A percentile compares a stretch with the other conserved stretches of the same genome.
Conservation (phyloP, 2,329 filamentous ascomycete species). For the Colletotrichum nymphaeae region DNA sequence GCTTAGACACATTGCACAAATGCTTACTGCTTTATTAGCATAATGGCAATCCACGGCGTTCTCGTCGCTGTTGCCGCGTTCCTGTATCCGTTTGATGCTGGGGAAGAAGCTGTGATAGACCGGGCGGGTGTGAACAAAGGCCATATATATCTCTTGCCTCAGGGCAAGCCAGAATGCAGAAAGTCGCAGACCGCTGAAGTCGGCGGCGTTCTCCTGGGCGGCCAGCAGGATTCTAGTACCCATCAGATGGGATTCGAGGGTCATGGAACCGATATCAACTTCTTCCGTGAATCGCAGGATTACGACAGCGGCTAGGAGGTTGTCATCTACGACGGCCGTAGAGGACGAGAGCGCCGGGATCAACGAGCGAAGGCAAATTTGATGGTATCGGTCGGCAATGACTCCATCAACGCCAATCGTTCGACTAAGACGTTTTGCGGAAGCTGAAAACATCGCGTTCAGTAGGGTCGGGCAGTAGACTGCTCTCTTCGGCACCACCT, state of each 20-base stretch:
- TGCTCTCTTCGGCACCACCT: constrained; percentile 42
- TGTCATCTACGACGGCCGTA: constrained; percentile 43
- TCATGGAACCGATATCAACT: constrained; percentile 31
- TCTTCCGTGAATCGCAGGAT: constrained; percentile 46
- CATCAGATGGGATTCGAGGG: constrained; percentile 43
- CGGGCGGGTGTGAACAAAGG: constrained; percentile 43
- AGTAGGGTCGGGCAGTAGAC: constrained; percentile 42
- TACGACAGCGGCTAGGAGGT: constrained; percentile 43
- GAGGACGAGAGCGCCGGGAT: constrained; percentile 43
- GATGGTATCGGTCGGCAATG: constrained; percentile 42
- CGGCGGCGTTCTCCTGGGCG: constrained; percentile 41
- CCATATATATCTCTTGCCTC: constrained; percentile 45
- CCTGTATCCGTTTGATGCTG: constrained; percentile 36
- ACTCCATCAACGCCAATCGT: constrained; percentile 39
- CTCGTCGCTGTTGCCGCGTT: constrained; percentile 34
- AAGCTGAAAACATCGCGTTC: constrained; percentile 43
- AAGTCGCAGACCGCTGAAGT: constrained; percentile 43
- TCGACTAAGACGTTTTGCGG: constrained; percentile 41
- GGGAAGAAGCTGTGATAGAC: constrained; percentile 42
- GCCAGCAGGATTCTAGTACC: constrained; percentile 44
- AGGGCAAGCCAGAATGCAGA: constrained; percentile 45
- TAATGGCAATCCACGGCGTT: constrained; percentile 37
- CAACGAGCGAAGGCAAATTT: constrained; percentile 40
- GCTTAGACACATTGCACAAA: constrained; percentile 43
- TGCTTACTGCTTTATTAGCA: constrained; percentile 42